phyloP scores from a whole-genome alignment of 1,284 basidiomycete species.

The Boletus sp. region DNA sequence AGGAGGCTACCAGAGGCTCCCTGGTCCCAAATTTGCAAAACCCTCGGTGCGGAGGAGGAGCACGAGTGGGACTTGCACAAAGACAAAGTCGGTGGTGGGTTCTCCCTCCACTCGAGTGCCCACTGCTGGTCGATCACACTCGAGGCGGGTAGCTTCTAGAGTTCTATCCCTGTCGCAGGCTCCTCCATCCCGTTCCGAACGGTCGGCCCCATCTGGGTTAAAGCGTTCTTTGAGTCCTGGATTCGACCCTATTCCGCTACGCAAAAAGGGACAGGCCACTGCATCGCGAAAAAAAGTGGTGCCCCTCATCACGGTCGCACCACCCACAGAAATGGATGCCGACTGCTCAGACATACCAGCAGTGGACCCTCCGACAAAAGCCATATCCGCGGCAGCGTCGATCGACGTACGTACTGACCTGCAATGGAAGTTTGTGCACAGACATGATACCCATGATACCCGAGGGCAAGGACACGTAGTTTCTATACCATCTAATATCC shows the following conservation, averaged over 20 bases:
- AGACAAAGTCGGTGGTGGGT: not conserved
- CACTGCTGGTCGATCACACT: not conserved
- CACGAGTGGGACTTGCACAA: not conserved
- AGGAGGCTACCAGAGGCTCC: slow-evolving; percentile 30
- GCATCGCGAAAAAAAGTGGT: slow-evolving; percentile 1
- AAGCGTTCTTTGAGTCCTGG: slow-evolving; percentile 26
- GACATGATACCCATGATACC: not conserved
- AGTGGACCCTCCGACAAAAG: not conserved
- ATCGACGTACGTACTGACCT: not conserved
- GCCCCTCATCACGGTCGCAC: not conserved
- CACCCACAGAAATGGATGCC: slow-evolving; percentile 2
- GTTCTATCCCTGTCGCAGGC: not conserved
- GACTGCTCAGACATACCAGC: not conserved
- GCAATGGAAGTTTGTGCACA: slow-evolving; percentile 28
- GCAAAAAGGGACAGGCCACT: slow-evolving; percentile 15
- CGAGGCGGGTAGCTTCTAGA: not conserved
- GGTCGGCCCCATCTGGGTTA: not conserved
- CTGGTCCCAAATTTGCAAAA: slow-evolving; percentile 24
- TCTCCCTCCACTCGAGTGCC: not conserved
- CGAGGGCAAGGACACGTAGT: not conserved
- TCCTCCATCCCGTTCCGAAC: not conserved
- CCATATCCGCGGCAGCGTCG: not conserved
- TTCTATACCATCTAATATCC: not conserved
- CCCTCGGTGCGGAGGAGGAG: not conserved
- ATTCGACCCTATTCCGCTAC: slow-evolving; percentile 1